Evolutionary conservation across 1,284 basidiomycete genomes (phyloP), one percentile per base, ranked within the genome.

Genomic region (Irpex rosettiformis): DNA sequence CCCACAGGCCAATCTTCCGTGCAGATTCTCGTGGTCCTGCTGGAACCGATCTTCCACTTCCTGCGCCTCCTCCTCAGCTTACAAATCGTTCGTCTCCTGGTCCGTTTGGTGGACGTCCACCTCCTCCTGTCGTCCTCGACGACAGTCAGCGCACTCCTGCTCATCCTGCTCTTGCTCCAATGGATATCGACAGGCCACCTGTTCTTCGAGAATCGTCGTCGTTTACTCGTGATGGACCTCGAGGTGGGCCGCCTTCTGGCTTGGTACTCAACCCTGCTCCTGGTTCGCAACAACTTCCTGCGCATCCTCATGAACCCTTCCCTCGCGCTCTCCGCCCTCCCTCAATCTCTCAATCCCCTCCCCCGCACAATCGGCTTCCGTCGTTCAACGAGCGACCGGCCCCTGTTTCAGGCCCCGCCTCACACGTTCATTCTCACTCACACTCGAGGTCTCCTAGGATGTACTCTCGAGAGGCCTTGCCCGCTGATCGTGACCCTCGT

Each of bases 91-190:
- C 80, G 16, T 82, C 85, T 1, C 85, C 85, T 0, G 80, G 84
- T 30, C 89, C 88, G 5, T 91, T 91, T 76, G 75, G 88, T 63
- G 89, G 89, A 40, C 88, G 89, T 0, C 86, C 88, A 2, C 89
- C 88, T 2, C 89, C 89, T 5, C 89, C 90, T 13, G 85, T 92
- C 43, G 79, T 89, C 48, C 72, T 92, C 13, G 88, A 91, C 62
- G 88, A 91, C 58, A 75, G 73, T 11, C 78, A 85, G n/a, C 85
- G 87, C 51, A 69, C 76, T 1, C 79, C 83, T 6, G 79, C 82
- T 3, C 88, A 91, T 62, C 84, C 88, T 0, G 88, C 84, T 1
- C 77, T 95, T 21, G 92, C 90, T 1, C 81, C 91, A 0, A 95
- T 51, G 48, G 91, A 94, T 16, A 81, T 91, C 4, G 91, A 94